Evolutionary conservation across 805 yeast genomes (phyloP), one percentile per base, ranked within the genome.

Genomic region (Wickerhamiella hasegawae): DNA sequence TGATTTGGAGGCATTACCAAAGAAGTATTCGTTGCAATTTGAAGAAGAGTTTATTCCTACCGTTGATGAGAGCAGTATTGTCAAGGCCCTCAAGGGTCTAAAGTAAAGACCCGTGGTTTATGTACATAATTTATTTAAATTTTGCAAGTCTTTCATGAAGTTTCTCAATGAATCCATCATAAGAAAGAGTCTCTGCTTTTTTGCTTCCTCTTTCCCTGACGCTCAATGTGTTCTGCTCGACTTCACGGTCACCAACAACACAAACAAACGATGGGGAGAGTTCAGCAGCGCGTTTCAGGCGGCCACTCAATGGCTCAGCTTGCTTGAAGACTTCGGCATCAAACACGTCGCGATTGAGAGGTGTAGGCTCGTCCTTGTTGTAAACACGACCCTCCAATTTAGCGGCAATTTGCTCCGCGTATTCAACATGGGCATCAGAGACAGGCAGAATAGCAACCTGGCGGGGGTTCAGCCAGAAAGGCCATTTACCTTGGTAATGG

Each of bases 391-490:
- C 31, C 2, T 22, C 12, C n/a, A 87, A 57, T 32, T 50, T 41
- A 3, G 52, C 43, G 11, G 65, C 66, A 2, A 80, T 52, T 2
- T 55, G 37, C n/a, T 61, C 44, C 3, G 92, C 79, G 35, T 67
- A 67, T 8, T 58, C 66, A 6, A 56, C 52, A 48, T 79, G 85
- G 8, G 65, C 58, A 1, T 72, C 72, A 38, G 76, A 73, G 3
- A 59, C 53, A 1, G 98, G 96, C 4, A 90, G 65, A 2, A 90
- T 65, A 27, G 79, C 65, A 0, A 87, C 90, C 53, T 90, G 98
- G 42, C 92, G 66, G 5, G 97, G 96, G 43, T 77, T 82, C 30
- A 90, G 52, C 98, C 98, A 90, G 53, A 90, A 84, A 8, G 98
- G 98, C 97, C 97, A 90, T 45, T 76, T 76, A 0, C 97, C 98